These are phyloP conservation scores for Apiotrichum domesticum DNA, from an alignment of 1,284 basidiomycete species.

Conservation along the genomic window DNA sequence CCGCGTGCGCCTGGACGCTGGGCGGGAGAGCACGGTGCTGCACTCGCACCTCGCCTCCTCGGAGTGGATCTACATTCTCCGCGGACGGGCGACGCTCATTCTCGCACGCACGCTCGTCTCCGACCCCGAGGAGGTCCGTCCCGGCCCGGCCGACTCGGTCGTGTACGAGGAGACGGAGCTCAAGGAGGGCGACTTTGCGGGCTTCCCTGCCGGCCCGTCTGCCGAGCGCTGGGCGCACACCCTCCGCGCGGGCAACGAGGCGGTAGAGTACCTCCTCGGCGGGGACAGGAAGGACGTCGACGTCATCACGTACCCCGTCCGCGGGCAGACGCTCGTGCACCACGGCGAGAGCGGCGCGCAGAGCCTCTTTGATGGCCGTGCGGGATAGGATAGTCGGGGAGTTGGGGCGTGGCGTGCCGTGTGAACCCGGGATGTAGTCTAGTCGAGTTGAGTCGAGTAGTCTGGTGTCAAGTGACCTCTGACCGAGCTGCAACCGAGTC, in stretches of 20 bases:
- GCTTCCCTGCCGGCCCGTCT: slow-evolving; percentile 15
- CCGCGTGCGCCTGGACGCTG: slow-evolving; percentile 18
- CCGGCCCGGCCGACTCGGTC: slow-evolving; percentile 1
- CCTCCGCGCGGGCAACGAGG: slow-evolving; percentile 4
- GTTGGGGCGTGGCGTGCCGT: too few species aligned
- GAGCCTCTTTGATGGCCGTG: slow-evolving; percentile 8
- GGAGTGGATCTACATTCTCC: slow-evolving; percentile 30
- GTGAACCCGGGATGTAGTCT: too few species aligned
- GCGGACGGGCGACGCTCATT: slow-evolving; percentile 14
- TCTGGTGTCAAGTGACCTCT: too few species aligned
- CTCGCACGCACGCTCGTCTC: slow-evolving; percentile 7
- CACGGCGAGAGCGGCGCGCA: slow-evolving; percentile 11
- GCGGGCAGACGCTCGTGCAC: slow-evolving; percentile 13
- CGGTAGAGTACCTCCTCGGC: slow-evolving; percentile 13
- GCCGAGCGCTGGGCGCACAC: slow-evolving; percentile 14
- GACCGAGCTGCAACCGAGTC: too few species aligned
- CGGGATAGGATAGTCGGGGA: too few species aligned
- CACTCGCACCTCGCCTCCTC: slow-evolving; percentile 24
- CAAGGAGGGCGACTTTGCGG: slow-evolving; percentile 15
- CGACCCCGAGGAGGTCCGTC: slow-evolving; percentile 11
- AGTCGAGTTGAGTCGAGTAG: too few species aligned
- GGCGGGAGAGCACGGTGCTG: slow-evolving; percentile 23
- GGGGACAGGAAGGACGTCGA: slow-evolving; percentile 13
- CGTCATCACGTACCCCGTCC: slow-evolving; percentile 13
- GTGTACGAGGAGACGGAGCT: slow-evolving; percentile 7